These are phyloP conservation scores for Ceratobasidium sp. DNA, from an alignment of 1,284 basidiomycete genomes.

Conservation along the genomic window DNA sequence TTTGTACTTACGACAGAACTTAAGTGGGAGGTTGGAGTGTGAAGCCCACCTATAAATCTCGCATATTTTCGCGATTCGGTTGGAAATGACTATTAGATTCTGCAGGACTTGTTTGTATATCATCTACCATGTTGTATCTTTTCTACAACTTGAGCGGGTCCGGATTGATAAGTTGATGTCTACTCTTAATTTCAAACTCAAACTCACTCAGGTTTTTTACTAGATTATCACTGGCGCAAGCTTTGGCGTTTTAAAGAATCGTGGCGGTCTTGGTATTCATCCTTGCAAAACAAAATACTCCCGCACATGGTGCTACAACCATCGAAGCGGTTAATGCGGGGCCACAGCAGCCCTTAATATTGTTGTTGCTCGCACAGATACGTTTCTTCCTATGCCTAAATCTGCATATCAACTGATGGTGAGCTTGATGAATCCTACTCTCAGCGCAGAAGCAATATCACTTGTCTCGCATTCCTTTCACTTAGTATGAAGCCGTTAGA, in stretches of 20 bases:
- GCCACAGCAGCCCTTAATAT: conserved; percentile 60
- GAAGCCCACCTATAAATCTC: conserved; percentile 68
- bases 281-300: conserved; percentile 65
- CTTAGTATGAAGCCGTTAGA: no score
- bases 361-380: conserved; percentile 66
- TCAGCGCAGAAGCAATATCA: no score
- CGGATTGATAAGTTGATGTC: conserved; percentile 62
- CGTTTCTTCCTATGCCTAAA: conserved; percentile 69
- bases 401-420: no score
- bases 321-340: not conserved
- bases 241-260: conserved; percentile 69
- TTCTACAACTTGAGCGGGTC: conserved; percentile 64
- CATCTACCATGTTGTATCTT: conserved; percentile 68
- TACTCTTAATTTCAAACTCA: not conserved
- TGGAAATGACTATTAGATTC: conserved; percentile 21
- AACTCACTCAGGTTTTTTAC: not conserved
- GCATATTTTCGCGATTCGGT: no score
- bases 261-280: conserved; percentile 70
- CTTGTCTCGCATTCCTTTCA: no score
- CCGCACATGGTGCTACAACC: conserved; percentile 58
- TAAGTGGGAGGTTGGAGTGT: conserved; percentile 71
- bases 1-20: conserved; percentile 74
- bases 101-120: conserved; percentile 68
- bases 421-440: no score
- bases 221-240: conserved; percentile 75